Evolutionary conservation across 2,329 filamentous ascomycete species (phyloP).

Genomic region (Fusarium devonianum): DNA sequence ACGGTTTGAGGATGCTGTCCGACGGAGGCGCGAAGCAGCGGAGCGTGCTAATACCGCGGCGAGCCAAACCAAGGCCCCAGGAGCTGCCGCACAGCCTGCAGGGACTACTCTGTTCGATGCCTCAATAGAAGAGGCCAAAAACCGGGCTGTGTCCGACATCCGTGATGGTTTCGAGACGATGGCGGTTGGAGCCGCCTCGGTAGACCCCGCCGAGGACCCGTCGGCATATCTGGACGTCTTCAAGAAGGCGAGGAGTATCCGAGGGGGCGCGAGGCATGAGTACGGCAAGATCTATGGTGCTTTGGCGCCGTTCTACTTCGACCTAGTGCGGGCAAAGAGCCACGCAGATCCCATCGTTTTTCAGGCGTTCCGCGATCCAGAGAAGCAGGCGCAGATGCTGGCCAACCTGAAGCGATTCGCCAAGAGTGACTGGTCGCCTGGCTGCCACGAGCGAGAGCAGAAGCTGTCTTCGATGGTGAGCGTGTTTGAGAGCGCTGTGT

Average conservation of each 20-base stretch:
- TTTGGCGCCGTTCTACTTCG: conserved; percentile 85
- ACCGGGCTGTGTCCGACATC: conserved; percentile 45
- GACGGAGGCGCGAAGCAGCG: conserved; percentile 68
- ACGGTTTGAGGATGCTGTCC: conserved; percentile 76
- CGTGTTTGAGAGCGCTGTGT: conserved; percentile 88
- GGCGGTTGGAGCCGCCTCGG: conserved; percentile 58
- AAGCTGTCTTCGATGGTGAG: conserved; percentile 76
- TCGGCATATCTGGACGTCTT: conserved; percentile 73
- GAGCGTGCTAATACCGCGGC: conserved; percentile 34
- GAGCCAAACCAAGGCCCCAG: conserved; percentile 27
- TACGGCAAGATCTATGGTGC: conserved; percentile 92
- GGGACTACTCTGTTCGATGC: conserved; percentile 76
- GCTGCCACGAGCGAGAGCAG: conserved; percentile 74
- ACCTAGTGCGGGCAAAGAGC: conserved; percentile 74
- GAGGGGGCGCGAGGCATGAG: conserved; percentile 86
- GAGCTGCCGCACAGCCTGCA: conserved; percentile 29
- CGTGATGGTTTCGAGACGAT: conserved; percentile 83
- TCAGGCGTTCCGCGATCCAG: conserved; percentile 83
- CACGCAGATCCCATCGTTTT: conserved; percentile 87
- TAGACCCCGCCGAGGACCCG: conserved; percentile 62
- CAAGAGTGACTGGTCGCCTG: conserved; percentile 79
- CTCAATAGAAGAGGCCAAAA: conserved; percentile 68
- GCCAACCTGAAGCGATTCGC: conserved; percentile 80
- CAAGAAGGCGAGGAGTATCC: conserved; percentile 74
- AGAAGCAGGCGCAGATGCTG: conserved; percentile 89